Base-by-base conservation (phyloP, 768 basidiomycete species). In the Basidioascus undulatus region DNA sequence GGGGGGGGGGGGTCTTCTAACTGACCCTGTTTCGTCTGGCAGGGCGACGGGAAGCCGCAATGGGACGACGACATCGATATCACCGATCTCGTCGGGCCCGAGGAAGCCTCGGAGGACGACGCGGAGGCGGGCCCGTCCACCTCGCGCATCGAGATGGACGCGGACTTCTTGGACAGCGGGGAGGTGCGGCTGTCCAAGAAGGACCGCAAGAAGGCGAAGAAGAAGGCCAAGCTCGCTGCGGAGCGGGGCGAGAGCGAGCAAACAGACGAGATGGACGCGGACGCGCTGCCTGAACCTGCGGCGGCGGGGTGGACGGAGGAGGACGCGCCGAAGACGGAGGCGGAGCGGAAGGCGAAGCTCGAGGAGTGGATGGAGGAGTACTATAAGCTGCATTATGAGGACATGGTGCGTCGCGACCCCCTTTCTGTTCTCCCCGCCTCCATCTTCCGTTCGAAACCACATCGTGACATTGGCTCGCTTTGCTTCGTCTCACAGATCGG, bases 1-100 rank as follows among this genome's bases (percentile, higher is more conserved):
- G n/a, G n/a, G 12, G 8, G 6, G 15, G 1, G 33, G 1, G 8
- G 24, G 28, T 12, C n/a, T 5, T 4, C 1, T 5, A 13, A 16
- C 26, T 26, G 26, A 37, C 4, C 3, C 8, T n/a, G 16, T 15
- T 6, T 28, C 21, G 21, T 39, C 19, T 33, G 9, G 33, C 12
- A 59, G 45, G 65, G 61, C 28, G 58, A 60, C 37, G 67, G 70
- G 47, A 89, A 89, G 59, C 92, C 92, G 3, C 59, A 61, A 0
- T 98, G 89, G 89, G 76, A 80, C 32, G 80, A 92, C 46, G 84
- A 92, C 50, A 71, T 87, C 42, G 72, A 82, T 47, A 68, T 86
- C 35, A 67, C 62, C n/a, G 71, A 79, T 53, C 71, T 82, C 27
- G 53, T 55, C 10, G 49, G 50, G 18, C 4, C 57, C 49, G 32